phyloP scores from a whole-genome alignment of 345 rosid genomes.

The Cardiospermum halicacabum region DNA sequence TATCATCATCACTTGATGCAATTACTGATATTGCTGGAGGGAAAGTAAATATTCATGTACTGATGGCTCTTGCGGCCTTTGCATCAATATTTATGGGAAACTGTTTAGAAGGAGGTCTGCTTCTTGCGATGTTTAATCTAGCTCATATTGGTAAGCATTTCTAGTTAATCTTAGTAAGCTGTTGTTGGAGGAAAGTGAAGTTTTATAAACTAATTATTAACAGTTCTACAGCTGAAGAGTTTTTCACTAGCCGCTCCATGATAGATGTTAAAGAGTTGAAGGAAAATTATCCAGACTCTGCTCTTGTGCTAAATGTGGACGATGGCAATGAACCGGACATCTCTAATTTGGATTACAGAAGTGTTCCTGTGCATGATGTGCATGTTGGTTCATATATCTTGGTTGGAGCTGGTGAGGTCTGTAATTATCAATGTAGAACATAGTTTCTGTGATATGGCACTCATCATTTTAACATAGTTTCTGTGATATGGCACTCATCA shows the following conservation, averaged over 20 bases:
- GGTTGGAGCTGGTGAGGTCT: conserved; percentile 98
- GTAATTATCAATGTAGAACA: conserved; percentile 25
- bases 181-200: background rate
- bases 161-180: conserved; percentile 1
- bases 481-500: background rate
- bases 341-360: conserved; percentile 64
- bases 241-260: conserved; percentile 88
- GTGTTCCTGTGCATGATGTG: conserved; percentile 84
- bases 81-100: conserved; percentile 96
- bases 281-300: conserved; percentile 87
- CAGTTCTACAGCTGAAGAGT: conserved; percentile 79
- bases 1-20: conserved; percentile 89
- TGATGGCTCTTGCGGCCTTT: conserved; percentile 97
- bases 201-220: conserved; percentile 6
- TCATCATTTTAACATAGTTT: background rate
- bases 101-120: conserved; percentile 90
- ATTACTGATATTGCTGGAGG: conserved; percentile 85
- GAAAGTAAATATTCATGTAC: conserved; percentile 86
- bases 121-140: conserved; percentile 94
- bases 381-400: conserved; percentile 75
- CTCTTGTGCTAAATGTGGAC: conserved; percentile 53
- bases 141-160: conserved; percentile 79
- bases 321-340: conserved; percentile 59
- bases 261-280: conserved; percentile 92
- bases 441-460: background rate